Percentiles rank a stretch among this genome's conserved stretches.
phyloP scores from a whole-genome alignment of 23 red algal genomes.

The Gracilaria domingensis region DNA sequence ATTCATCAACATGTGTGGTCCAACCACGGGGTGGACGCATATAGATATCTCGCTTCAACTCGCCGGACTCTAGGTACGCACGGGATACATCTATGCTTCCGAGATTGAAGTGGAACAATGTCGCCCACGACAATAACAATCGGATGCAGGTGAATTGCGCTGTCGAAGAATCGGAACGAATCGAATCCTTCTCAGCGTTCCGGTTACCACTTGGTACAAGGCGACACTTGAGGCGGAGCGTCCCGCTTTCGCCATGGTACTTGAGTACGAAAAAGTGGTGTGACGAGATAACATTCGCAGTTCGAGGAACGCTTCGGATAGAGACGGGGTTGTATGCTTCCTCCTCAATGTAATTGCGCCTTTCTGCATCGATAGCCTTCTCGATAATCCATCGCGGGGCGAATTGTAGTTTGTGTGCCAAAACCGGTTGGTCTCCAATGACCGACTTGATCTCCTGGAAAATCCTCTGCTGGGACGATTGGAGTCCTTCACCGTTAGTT shows the following conservation, averaged over 20 bases:
- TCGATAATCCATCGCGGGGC: neutral
- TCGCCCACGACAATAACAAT: neutral
- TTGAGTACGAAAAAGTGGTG: conserved; percentile 13
- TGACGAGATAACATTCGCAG: neutral
- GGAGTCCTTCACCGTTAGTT: neutral
- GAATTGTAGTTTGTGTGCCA: neutral
- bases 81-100: neutral
- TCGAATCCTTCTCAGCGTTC: neutral
- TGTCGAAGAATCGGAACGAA: neutral
- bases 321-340: neutral
- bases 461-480: neutral
- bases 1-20: neutral
- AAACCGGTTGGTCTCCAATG: neutral
- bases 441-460: neutral
- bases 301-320: neutral
- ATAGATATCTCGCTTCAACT: neutral
- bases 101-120: neutral
- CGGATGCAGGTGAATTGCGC: neutral
- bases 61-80: too few species aligned
- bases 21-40: neutral
- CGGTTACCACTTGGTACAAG: neutral
- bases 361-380: neutral
- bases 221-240: neutral
- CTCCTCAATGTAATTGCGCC: neutral
- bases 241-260: neutral